Evolutionary conservation across 352 stramenopile species (phyloP), one percentile per base, ranked within the genome.

Genomic region (Pythium graminicola): DNA sequence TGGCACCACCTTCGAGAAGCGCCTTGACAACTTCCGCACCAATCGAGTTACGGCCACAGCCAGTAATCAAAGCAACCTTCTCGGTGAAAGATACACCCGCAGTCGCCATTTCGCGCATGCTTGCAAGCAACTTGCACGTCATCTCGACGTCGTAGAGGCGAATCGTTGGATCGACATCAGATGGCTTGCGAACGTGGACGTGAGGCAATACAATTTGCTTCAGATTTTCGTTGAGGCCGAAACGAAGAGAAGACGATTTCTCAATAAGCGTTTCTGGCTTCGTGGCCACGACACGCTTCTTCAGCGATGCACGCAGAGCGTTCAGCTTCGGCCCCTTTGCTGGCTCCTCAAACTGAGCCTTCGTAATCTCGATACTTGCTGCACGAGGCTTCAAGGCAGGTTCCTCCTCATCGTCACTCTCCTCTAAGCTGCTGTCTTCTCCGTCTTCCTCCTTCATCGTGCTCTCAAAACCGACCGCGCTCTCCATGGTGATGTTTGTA

Each of bases 31-130:
- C 64, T 54, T 94, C 82, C 0, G 72, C 77, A 43, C 77, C 85
- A 54, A 95, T 95, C 6, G 85, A 95, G 54, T 91, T 86, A 43
- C 72, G 70, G 10, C 85, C 85, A 50, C 82, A 93, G 44, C 85
- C 83, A 11, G 85, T 95, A 40, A 94, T 62, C n/a, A 95, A 54
- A 9, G 83, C 85, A 5, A 91, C 78, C 67, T 94, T 93, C 35
- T 80, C 81, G 9, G 53, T 72, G 54, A 95, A 95, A n/a, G 77
- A 92, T 20, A 92, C 76, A 50, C 85, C 85, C 14, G 72, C 74
- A 6, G 78, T 80, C 1, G 85, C 85, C 72, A 94, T 91, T 49
- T 93, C 83, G 22, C 76, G 77, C 81, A 95, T 89, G 59, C 77
- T 87, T 24, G 75, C 72, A 24, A 94, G 67, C 40, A 93, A 57